phyloP scores from a whole-genome alignment of 345 rosid species.

The Gossypium australe region DNA sequence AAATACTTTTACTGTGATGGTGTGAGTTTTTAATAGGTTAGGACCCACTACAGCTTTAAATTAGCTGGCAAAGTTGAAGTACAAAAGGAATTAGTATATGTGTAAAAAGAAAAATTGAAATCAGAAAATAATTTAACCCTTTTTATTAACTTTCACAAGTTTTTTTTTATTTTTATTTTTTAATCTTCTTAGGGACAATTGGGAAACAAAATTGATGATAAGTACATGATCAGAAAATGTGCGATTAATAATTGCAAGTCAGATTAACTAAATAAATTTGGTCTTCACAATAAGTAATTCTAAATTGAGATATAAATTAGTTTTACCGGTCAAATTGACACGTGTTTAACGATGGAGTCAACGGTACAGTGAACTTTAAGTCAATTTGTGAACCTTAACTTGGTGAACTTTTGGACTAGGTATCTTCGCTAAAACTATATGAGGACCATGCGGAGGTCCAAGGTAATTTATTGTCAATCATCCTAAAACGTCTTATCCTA shows the following conservation, averaged over 20 bases:
- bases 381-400: too few species aligned
- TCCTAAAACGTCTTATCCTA: too few species aligned
- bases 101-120: background rate
- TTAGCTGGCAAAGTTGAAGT: slow-evolving; percentile 10
- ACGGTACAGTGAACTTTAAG: too few species aligned
- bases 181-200: background rate
- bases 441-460: too few species aligned
- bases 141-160: background rate
- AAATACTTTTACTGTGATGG: background rate
- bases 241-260: background rate
- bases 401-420: too few species aligned
- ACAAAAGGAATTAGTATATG: background rate
- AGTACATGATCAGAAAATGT: background rate
- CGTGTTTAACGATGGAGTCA: too few species aligned
- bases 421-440: too few species aligned
- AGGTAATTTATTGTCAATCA: too few species aligned
- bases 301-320: too few species aligned
- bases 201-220: background rate
- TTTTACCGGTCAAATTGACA: rapidly evolving
- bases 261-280: too few species aligned
- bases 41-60: slow-evolving; percentile 5
- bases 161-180: background rate
- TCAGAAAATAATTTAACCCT: background rate
- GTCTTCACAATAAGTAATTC: too few species aligned
- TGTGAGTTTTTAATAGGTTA: background rate